Base-by-base conservation (phyloP, 306 rosid genomes). In the Cucurbita pepo region DNA sequence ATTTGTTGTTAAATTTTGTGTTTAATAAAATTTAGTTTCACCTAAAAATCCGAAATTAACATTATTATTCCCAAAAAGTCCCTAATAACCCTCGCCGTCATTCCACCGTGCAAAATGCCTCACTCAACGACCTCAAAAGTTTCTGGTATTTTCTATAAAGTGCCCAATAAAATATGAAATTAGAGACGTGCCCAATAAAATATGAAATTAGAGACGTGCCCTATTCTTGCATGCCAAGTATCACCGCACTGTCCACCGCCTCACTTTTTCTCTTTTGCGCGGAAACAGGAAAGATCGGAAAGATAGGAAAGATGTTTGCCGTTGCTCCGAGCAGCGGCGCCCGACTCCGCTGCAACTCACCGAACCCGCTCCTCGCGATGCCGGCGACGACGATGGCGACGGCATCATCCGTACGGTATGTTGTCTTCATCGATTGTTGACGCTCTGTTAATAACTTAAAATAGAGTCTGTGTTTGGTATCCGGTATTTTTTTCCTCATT, bases 151-250 rank as follows among this genome's bases (percentile, higher is more conserved):
- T 57, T 3, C 59, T 5, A 22, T 22, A 19, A 64, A 64, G 50
- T 5, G 69, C 34, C 38, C 71, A 5, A 65, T 13, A 65, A 65
- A 48, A 48, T 48, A 48, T 48, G 16, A 48, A 12, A 48, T 48
- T 48, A 48, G 1, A 30, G 34, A 30, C 34, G 34, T 30, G 65
- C 44, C 30, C 69, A 8, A 62, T 10, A 62, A 62, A 62, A 62
- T 62, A 0, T 16, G 48, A 66, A 66, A 66, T 66, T 43, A 44
- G 38, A 51, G 16, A 30, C 14, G 22, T 8, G 12, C 25, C 74
- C 74, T 16, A 50, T 70, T 70, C 74, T 70, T 70, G 74, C 74
- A 51, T 70, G 74, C 45, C 30, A 70, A 70, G 74, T 38, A 70
- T 50, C 43, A 51, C 14, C 9, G 59, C 74, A 38, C 56, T 22